Base-by-base conservation (phyloP, 2,329 filamentous ascomycete species). In the Blastomyces parvus region DNA sequence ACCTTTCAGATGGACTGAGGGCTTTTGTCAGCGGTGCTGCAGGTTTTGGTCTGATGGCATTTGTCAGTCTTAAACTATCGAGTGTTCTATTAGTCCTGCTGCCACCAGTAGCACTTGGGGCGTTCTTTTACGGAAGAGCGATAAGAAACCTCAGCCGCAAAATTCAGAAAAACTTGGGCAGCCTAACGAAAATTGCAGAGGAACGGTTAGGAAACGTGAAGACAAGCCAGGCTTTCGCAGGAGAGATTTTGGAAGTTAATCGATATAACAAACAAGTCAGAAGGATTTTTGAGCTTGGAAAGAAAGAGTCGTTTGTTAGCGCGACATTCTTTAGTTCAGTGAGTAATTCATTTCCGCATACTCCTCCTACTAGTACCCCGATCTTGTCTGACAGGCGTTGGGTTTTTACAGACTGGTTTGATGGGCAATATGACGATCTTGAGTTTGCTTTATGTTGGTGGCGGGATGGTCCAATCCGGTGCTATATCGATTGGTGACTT, bases 401-500 rank as follows among this genome's bases (percentile, higher is more conserved):
- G 61, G 22, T 60, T 22, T 58, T 81, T 80, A 53, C 82, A 88
- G 67, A 96, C 92, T 52, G 91, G 93, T 36, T 89, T 96, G 78
- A 88, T 93, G 77, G 94, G 94, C 33, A 99, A 99, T 72, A 90
- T 97, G 86, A 97, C 94, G 0, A 93, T 99, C 67, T 80, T 99
- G 62, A 89, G 89, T 14, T 85, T 99, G 72, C 83, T 99, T 0
- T 90, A 96, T 70, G 89, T 93, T 40, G 94, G 95, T 67, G 91
- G 94, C 63, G 88, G 88, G 65, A 91, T 97, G 78, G 94, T 99
- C 40, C 88, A 91, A 69, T 86, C 84, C 13, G 94, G 94, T 1
- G 82, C 87, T 52, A 94, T 99, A 79, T 90, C 86, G 8, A 87
- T 97, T 58, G 94, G 94, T 69, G 93, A 99, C 68, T 79, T 99